Evolutionary conservation across 352 stramenopile genomes (phyloP), one percentile per base, ranked within the genome.

Genomic region (Globisporangium acanthophoron): DNA sequence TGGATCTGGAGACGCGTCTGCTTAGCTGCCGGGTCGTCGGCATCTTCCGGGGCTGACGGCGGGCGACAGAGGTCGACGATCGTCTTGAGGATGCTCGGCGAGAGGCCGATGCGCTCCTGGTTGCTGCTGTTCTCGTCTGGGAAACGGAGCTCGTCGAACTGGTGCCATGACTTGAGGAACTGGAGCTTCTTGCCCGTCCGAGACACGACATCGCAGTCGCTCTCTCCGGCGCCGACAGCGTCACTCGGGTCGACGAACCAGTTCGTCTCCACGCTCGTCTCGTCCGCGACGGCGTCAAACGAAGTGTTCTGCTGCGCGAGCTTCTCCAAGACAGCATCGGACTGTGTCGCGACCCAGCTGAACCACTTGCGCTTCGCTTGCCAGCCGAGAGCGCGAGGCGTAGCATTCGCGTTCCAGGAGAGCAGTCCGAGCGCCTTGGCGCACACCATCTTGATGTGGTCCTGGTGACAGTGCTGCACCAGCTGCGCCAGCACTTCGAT

Each of bases 331-430:
- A 87, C 66, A 0, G 45, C 46, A 3, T 66, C 63, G 0, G 83
- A 84, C 11, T 79, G 65, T 0, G 11, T 54, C 11, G 67, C 61
- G 49, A 86, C 64, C 73, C 78, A 91, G 33, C 66, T 43, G 33
- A 86, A 76, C 83, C 83, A 92, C 24, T 67, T 69, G 18, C 63
- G 64, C 56, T 90, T 92, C 12, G 83, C 83, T 33, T 76, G 69
- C 80, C 80, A 91, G 0, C 83, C 83, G 2, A 92, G 40, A 0
- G 71, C 67, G 5, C 83, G 68, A 1, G 66, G 63, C 0, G 83
- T 88, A 3, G 65, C 65, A 51, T 90, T 88, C 16, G 75, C 61
- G 65, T 92, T 90, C 83, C 83, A 92, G 13, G 68, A 69, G 29
- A 92, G 41, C 33, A 76, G 66, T 6, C 80, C 83, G 0, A 92